Conservation (phyloP, 176 grass and related monocot genomes). For the Otatea glauca region DNA sequence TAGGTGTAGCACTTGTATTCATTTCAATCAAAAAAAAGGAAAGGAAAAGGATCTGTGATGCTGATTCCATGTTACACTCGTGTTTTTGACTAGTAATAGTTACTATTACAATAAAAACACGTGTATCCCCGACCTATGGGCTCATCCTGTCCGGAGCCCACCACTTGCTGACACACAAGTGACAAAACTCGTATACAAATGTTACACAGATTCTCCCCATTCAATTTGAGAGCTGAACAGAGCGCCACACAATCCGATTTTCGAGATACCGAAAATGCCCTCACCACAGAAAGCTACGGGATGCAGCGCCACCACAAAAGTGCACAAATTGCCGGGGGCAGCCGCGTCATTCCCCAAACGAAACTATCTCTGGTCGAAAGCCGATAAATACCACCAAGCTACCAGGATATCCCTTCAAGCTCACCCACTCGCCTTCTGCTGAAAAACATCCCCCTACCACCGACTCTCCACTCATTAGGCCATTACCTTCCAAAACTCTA, state of each 20-base stretch:
- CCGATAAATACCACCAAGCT: conserved; percentile 38
- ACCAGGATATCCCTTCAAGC: conserved; percentile 47
- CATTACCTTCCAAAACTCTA: conserved; percentile 36
- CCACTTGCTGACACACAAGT: neutral
- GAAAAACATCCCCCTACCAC: conserved; percentile 22
- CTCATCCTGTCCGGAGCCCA: neutral
- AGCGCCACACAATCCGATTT: conserved; percentile 39
- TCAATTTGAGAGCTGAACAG: neutral
- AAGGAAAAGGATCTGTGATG: conserved; percentile 25
- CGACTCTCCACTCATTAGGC: conserved; percentile 22
- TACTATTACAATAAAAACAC: neutral
- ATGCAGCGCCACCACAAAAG: conserved; percentile 20
- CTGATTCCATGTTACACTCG: conserved; percentile 24
- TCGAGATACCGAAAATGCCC: conserved; percentile 4
- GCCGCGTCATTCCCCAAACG: conserved; percentile 25
- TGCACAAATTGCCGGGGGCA: conserved; percentile 18
- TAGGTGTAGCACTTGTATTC: neutral
- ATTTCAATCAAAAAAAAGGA: neutral
- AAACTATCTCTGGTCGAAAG: neutral
- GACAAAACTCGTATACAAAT: neutral
- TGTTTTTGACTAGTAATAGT: neutral
- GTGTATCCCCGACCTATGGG: neutral
- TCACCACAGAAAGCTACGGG: neutral
- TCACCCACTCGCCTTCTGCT: conserved; percentile 47
- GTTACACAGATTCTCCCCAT: neutral